Base-by-base conservation (phyloP, 2,329 filamentous ascomycete species). In the Juglanconis sp. region DNA sequence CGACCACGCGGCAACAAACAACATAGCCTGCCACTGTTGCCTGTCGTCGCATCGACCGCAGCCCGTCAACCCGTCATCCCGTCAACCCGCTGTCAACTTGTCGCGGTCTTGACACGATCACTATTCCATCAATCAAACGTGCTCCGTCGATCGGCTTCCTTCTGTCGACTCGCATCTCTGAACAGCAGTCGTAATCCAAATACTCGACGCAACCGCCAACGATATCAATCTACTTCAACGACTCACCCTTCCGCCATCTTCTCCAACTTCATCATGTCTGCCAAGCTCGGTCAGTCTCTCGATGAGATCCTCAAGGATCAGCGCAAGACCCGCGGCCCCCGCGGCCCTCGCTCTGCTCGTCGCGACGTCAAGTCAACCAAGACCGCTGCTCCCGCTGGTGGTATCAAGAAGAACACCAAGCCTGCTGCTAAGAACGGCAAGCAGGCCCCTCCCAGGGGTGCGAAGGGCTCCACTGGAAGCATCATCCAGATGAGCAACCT, bases 401-500 rank as follows among this genome's bases (percentile, higher is more conserved):
- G 94, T 72, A 84, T 97, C 68, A 87, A 91, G 77, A 97, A 96
- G 84, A 86, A 80, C 68, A 81, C 84, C 61, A 90, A 82, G 67
- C 73, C 81, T 61, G 89, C 88, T 70, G 80, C 80, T 65, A 77
- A 79, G 63, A 77, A 80, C 51, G 80, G 81, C 68, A 87, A 87
- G 78, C 79, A 84, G 63, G 79, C 82, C 47, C 86, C 90, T 64
- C 84, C 85, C 68, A 90, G 87, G 73, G 84, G 85, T 62, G 77
- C 84, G 60, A 77, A 81, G 66, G 76, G 78, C 63, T 80, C 81
- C 70, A 87, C 86, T 71, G 92, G 96, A 68, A 96, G 92, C 84
- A 98, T 97, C 81, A 94, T 98, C 79, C 91, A 96, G 77, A 94
- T 99, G 79, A 96, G 92, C 88, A 96, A 96, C 82, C 85, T 99